Conservation (phyloP, 2,329 filamentous ascomycete species). For the Nemania sp. region DNA sequence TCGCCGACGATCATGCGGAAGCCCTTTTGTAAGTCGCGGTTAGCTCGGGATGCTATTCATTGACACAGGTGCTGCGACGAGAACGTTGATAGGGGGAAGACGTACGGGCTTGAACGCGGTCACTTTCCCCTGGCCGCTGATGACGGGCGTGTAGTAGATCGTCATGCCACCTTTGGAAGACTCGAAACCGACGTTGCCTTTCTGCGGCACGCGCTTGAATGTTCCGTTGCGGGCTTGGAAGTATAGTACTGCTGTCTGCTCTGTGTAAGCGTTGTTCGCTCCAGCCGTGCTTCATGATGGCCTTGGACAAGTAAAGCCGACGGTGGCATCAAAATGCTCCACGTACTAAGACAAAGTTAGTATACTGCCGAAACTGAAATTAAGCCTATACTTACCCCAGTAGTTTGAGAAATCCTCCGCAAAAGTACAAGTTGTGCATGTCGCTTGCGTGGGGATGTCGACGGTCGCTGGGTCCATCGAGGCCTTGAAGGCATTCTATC, state of each 20-base stretch:
- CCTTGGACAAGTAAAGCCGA: neutral
- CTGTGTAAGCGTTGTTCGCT: conserved; percentile 15
- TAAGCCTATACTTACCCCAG: conserved; percentile 42
- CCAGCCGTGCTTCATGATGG: neutral
- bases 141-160: conserved; percentile 56
- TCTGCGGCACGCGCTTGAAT: conserved; percentile 49
- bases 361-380: neutral
- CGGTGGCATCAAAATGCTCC: neutral
- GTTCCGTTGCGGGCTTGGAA: conserved; percentile 56
- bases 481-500: conserved; percentile 51
- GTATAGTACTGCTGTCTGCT: conserved; percentile 55
- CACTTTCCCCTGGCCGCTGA: conserved; percentile 44
- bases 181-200: conserved; percentile 49
- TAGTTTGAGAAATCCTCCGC: conserved; percentile 58
- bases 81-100: conserved; percentile 4
- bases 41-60: neutral
- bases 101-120: conserved; percentile 56
- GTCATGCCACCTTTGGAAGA: conserved; percentile 56
- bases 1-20: conserved; percentile 59
- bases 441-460: conserved; percentile 50
- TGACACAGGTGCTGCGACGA: neutral
- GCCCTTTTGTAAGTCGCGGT: conserved; percentile 46
- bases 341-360: conserved; percentile 21
- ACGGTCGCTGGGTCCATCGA: conserved; percentile 46
- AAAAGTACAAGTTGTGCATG: conserved; percentile 59